phyloP scores from a whole-genome alignment of 345 rosid species.

The Clarkia xantiana region DNA sequence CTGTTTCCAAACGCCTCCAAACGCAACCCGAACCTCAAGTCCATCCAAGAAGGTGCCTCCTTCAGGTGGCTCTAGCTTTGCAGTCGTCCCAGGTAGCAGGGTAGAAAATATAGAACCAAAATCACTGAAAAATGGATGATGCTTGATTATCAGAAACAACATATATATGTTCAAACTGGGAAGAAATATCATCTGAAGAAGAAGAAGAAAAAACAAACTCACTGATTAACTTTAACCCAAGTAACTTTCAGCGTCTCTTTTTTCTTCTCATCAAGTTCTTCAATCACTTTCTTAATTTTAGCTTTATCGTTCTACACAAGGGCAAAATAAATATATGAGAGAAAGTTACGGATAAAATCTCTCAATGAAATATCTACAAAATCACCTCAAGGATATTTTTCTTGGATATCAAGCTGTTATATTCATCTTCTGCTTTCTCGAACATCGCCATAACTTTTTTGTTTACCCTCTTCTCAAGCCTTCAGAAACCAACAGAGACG shows the following conservation, averaged over 20 bases:
- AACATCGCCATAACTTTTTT: constrained; percentile 98
- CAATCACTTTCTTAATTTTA: constrained; percentile 86
- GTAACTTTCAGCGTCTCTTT: constrained; percentile 84
- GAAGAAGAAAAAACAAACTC: constrained; percentile 9
- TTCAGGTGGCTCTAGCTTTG: constrained; percentile 83
- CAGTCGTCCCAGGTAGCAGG: constrained; percentile 78
- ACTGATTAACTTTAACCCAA: constrained; percentile 90
- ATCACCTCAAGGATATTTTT: constrained; percentile 84
- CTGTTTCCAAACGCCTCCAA: constrained; percentile 94
- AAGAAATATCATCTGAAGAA: background rate
- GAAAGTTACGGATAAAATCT: constrained; percentile 4
- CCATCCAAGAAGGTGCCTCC: constrained; percentile 84
- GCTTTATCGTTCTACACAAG: constrained; percentile 61
- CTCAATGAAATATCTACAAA: constrained; percentile 11
- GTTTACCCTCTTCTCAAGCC: constrained; percentile 90
- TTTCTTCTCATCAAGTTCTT: constrained; percentile 95
- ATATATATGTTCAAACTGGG: background rate
- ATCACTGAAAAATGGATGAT: constrained; percentile 34
- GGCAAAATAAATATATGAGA: constrained; percentile 5
- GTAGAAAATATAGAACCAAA: constrained; percentile 93
- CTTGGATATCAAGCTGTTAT: constrained; percentile 66
- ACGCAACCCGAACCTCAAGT: constrained; percentile 91
- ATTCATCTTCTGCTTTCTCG: constrained; percentile 98
- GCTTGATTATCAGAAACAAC: background rate
- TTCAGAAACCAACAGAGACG: constrained; percentile 15